These are phyloP conservation scores for Aquilaria sinensis DNA, from an alignment of 345 rosid genomes.

Conservation along the genomic window DNA sequence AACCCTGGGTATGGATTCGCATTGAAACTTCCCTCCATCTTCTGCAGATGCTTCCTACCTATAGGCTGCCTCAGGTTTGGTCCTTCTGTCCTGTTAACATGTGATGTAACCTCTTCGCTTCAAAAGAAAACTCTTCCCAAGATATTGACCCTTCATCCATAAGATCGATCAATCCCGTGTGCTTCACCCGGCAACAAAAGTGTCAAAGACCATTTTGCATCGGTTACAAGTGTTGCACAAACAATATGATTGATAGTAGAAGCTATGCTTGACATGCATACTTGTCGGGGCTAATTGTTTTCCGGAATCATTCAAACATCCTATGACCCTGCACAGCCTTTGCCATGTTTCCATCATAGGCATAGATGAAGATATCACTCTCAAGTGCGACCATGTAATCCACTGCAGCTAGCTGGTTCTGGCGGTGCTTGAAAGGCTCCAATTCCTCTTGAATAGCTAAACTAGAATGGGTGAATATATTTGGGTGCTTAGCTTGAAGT, in stretches of 20 bases:
- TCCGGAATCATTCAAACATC: slow-evolving; percentile 57
- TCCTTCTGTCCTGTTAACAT: slow-evolving; percentile 47
- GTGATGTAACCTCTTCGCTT: slow-evolving; percentile 31
- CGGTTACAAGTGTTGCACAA: not conserved
- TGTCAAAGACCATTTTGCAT: not conserved
- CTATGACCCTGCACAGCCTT: slow-evolving; percentile 71
- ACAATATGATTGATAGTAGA: not conserved
- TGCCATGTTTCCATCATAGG: slow-evolving; percentile 88
- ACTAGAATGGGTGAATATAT: slow-evolving; percentile 38
- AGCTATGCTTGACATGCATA: slow-evolving; percentile 6
- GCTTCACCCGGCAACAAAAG: slow-evolving; percentile 33
- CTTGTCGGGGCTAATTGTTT: slow-evolving; percentile 70
- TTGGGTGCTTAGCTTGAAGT: slow-evolving; percentile 46
- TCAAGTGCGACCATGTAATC: slow-evolving; percentile 60
- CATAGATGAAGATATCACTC: slow-evolving; percentile 53
- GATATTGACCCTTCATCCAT: slow-evolving; percentile 37
- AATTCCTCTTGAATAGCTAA: slow-evolving; percentile 58
- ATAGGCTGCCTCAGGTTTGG: slow-evolving; percentile 38
- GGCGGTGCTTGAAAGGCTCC: slow-evolving; percentile 23
- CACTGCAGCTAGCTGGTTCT: slow-evolving; percentile 65
- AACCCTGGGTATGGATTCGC: slow-evolving; percentile 72
- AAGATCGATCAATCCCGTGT: slow-evolving; percentile 51
- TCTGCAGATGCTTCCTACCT: slow-evolving; percentile 14
- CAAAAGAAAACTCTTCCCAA: slow-evolving; percentile 39
- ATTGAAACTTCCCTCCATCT: slow-evolving; percentile 52